A percentile compares a stretch with the other conserved stretches of the same genome.
Evolutionary conservation across 495 filamentous ascomycete species (phyloP).

Genomic region (Pyrenula aspistea): DNA sequence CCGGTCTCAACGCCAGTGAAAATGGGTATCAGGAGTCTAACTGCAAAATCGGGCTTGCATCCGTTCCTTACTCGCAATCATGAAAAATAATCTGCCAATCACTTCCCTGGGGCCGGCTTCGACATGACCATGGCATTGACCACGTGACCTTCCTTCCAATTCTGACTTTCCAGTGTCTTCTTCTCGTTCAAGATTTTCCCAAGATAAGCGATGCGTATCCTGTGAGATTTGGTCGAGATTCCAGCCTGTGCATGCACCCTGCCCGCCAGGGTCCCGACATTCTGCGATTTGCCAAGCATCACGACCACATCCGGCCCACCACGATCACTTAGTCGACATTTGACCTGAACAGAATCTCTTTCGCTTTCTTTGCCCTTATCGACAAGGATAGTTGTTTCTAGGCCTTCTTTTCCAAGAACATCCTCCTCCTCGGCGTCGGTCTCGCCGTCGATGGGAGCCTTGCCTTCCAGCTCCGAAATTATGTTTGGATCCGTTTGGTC

Average conservation of each 20-base stretch:
- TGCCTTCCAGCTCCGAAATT: constrained; percentile 5
- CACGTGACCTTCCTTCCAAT: constrained; percentile 65
- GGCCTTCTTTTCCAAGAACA: constrained; percentile 2
- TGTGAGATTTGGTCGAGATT: constrained; percentile 1
- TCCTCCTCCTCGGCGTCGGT: constrained; percentile 48
- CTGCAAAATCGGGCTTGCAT: background rate
- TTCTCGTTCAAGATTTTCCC: constrained; percentile 66
- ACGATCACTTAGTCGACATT: constrained; percentile 58
- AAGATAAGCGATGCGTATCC: constrained; percentile 61
- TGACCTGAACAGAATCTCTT: constrained; percentile 43
- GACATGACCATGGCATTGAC: constrained; percentile 68
- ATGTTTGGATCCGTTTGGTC: background rate
- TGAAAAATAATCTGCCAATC: background rate
- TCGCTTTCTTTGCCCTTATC: constrained; percentile 40
- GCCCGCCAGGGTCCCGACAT: constrained; percentile 46
- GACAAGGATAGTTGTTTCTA: constrained; percentile 23
- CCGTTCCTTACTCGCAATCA: background rate
- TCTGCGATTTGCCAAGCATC: constrained; percentile 45
- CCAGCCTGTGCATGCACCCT: constrained; percentile 49
- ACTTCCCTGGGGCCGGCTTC: constrained; percentile 8
- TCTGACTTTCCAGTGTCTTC: constrained; percentile 48
- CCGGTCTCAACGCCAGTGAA: no score
- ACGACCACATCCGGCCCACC: constrained; percentile 52
- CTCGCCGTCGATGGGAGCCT: constrained; percentile 25
- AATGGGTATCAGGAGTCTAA: background rate